phyloP scores from a whole-genome alignment of 768 basidiomycete genomes.

The Calocera cornea region DNA sequence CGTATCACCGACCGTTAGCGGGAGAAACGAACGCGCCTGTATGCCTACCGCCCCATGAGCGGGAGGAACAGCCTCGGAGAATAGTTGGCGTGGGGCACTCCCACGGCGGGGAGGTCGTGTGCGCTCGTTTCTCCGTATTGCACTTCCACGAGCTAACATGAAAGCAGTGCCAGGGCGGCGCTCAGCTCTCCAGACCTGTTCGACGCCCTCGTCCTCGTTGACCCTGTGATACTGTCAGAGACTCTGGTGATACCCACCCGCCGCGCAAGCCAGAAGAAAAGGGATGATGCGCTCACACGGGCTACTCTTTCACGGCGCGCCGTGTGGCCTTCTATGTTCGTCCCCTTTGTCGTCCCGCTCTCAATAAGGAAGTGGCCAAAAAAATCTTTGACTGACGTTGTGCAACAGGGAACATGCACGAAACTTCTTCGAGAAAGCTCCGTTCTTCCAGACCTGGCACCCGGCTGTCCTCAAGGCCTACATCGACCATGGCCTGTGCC shows the following conservation, averaged over 20 bases:
- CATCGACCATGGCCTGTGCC: conserved; percentile 42
- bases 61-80: conserved; percentile 36
- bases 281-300: conserved; percentile 12
- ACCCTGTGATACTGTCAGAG: conserved; percentile 47
- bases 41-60: conserved; percentile 35
- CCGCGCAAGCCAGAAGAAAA: background rate
- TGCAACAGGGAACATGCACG: conserved; percentile 36
- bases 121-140: background rate
- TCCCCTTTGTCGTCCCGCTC: background rate
- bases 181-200: conserved; percentile 52
- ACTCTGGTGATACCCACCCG: conserved; percentile 9
- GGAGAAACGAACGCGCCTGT: conserved; percentile 17
- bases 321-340: conserved; percentile 49
- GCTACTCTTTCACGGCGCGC: conserved; percentile 47
- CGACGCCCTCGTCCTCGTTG: conserved; percentile 56
- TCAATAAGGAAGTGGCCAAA: too few species aligned
- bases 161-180: conserved; percentile 39
- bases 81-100: conserved; percentile 71
- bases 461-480: conserved; percentile 46
- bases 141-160: too few species aligned
- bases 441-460: conserved; percentile 65
- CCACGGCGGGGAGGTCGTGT: conserved; percentile 58
- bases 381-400: too few species aligned
- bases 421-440: conserved; percentile 31
- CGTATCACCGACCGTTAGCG: conserved; percentile 44